A percentile compares a stretch with the other conserved stretches of the same genome.
Evolutionary conservation across 2,329 filamentous ascomycete genomes (phyloP).

Genomic region (Elsinoe necatrix): DNA sequence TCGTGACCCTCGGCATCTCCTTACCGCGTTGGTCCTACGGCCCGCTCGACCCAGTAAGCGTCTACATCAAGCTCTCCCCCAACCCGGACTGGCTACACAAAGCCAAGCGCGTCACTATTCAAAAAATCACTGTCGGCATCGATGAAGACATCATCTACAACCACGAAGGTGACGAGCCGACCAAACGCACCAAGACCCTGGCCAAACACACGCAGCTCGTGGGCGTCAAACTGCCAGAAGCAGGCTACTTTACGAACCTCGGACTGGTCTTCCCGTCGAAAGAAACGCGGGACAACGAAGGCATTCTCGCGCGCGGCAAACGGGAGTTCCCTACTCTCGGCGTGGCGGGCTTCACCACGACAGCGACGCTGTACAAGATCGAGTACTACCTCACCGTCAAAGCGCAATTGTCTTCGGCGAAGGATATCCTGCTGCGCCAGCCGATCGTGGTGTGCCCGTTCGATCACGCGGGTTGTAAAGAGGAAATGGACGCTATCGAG

Average conservation of each 20-base stretch:
- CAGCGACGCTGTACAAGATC: slow-evolving; percentile 92
- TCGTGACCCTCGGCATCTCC: slow-evolving; percentile 85
- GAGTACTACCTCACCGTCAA: slow-evolving; percentile 95
- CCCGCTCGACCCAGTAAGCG: slow-evolving; percentile 85
- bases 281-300: slow-evolving; percentile 77
- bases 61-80: slow-evolving; percentile 88
- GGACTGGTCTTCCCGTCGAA: slow-evolving; percentile 85
- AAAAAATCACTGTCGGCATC: slow-evolving; percentile 86
- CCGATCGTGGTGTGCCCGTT: slow-evolving; percentile 94
- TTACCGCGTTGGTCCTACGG: slow-evolving; percentile 95
- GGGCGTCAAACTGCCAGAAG: slow-evolving; percentile 76
- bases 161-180: slow-evolving; percentile 90
- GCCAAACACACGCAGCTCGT: slow-evolving; percentile 76
- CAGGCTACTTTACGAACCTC: slow-evolving; percentile 86
- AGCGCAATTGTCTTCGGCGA: slow-evolving; percentile 72
- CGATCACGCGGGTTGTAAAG: slow-evolving; percentile 90
- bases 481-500: slow-evolving; percentile 97
- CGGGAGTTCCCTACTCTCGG: slow-evolving; percentile 83
- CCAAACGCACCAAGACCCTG: slow-evolving; percentile 78
- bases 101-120: slow-evolving; percentile 83
- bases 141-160: slow-evolving; percentile 99
- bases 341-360: slow-evolving; percentile 85
- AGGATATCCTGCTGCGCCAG: slow-evolving; percentile 81
- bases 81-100: slow-evolving; percentile 89
- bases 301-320: slow-evolving; percentile 76